Percentiles rank a stretch among this genome's conserved stretches.
Conservation (phyloP, 495 filamentous ascomycete genomes). For the Hypoxylon intermedium region DNA sequence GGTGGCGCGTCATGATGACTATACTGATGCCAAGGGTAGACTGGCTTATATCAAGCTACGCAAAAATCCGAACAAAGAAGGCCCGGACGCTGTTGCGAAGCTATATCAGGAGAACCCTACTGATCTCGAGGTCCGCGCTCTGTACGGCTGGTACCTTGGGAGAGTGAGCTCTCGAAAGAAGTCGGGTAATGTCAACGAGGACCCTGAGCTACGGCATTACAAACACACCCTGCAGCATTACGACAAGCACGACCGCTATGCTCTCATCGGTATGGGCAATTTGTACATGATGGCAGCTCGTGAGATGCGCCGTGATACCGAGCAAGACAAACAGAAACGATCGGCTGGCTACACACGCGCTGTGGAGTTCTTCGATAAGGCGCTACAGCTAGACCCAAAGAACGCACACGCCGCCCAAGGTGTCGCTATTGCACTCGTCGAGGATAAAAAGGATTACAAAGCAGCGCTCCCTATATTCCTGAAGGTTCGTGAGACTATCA, state of each 20-base stretch:
- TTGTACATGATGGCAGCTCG: slow-evolving; percentile 82
- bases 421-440: slow-evolving; percentile 88
- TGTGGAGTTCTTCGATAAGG: slow-evolving; percentile 98
- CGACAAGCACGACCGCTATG: slow-evolving; percentile 96
- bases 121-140: slow-evolving; percentile 86
- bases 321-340: slow-evolving; percentile 87
- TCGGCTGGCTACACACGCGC: slow-evolving; percentile 85
- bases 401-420: slow-evolving; percentile 97
- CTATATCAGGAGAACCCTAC: slow-evolving; percentile 78
- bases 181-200: slow-evolving; percentile 79
- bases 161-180: slow-evolving; percentile 76
- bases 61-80: slow-evolving; percentile 83
- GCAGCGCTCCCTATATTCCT: slow-evolving; percentile 83
- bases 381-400: slow-evolving; percentile 85
- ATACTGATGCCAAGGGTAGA: slow-evolving; percentile 86
- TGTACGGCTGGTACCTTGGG: slow-evolving; percentile 94
- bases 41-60: slow-evolving; percentile 87
- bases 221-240: slow-evolving; percentile 93
- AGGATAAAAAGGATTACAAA: slow-evolving; percentile 87
- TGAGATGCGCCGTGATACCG: slow-evolving; percentile 91
- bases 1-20: slow-evolving; percentile 81
- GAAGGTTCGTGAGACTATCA: slow-evolving; percentile 86
- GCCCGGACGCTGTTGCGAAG: slow-evolving; percentile 80
- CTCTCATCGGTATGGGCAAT: slow-evolving; percentile 95
- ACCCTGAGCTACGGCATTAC: slow-evolving; percentile 89